These are phyloP conservation scores for Sugiyamaella lignohabitans DNA, from an alignment of 805 yeast genomes.

Conservation along the genomic window DNA sequence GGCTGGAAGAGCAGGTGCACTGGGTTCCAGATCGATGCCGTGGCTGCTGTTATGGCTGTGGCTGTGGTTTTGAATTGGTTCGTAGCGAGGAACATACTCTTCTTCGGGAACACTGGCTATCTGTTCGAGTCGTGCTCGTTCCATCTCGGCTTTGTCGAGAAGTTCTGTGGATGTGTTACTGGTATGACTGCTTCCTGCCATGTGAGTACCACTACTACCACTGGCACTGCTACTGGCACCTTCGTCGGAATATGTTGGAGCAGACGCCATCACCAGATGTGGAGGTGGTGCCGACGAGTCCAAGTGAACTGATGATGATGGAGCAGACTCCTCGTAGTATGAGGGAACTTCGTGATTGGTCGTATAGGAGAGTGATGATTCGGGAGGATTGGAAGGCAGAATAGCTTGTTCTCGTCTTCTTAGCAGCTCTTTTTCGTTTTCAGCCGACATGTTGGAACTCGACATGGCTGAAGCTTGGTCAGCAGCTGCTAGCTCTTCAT, in stretches of 20 bases:
- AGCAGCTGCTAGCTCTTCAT: slow-evolving; percentile 4
- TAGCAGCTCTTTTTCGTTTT: slow-evolving; percentile 51
- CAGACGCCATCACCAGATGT: neutral
- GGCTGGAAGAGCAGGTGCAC: neutral
- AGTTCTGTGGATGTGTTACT: neutral
- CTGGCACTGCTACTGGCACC: neutral
- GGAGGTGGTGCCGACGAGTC: slow-evolving; percentile 8
- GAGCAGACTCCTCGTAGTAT: neutral
- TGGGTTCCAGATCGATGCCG: neutral
- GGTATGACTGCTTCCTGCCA: no score
- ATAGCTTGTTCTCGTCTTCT: slow-evolving; percentile 50
- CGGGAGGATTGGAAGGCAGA: slow-evolving; percentile 43
- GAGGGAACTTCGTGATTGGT: neutral
- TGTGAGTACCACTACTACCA: no score
- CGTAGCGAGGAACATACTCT: slow-evolving; percentile 20
- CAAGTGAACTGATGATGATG: slow-evolving; percentile 2
- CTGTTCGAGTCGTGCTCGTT: slow-evolving; percentile 33
- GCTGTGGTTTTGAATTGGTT: slow-evolving; percentile 4
- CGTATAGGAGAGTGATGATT: neutral
- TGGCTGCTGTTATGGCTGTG: no score
- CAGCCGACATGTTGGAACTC: slow-evolving; percentile 20
- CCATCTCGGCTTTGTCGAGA: slow-evolving; percentile 39
- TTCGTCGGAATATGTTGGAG: neutral
- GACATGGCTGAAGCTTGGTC: neutral
- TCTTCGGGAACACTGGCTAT: slow-evolving; percentile 38